Percentiles rank a stretch among this genome's conserved stretches.
These are phyloP conservation scores for Lasiodiplodia citricola DNA, from an alignment of 2,329 filamentous ascomycete species.

Conservation along the genomic window DNA sequence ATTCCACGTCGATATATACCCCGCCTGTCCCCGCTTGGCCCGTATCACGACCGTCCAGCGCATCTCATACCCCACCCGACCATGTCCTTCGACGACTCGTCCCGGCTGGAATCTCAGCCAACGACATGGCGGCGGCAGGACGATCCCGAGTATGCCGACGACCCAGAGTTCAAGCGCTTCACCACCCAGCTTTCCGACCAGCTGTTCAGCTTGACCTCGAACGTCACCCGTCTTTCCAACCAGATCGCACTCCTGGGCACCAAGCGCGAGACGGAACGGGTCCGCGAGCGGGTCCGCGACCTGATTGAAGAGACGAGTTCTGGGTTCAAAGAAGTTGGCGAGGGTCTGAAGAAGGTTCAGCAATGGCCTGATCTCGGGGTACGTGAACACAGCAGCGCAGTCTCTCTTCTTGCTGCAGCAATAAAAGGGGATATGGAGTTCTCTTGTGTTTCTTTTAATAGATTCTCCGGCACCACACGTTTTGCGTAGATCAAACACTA, in stretches of 20 bases:
- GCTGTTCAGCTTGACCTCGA: constrained; percentile 86
- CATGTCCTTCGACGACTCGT: constrained; percentile 93
- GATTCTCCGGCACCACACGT: constrained; percentile 27
- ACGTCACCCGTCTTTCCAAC: constrained; percentile 81
- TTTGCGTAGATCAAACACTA: not conserved
- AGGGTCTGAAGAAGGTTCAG: constrained; percentile 91
- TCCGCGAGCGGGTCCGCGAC: constrained; percentile 88
- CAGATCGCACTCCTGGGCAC: constrained; percentile 88
- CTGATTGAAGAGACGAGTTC: constrained; percentile 84
- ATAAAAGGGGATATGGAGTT: not conserved
- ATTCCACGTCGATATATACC: not conserved
- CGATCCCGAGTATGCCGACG: constrained; percentile 81
- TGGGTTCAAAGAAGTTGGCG: constrained; percentile 88
- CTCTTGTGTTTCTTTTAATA: not conserved
- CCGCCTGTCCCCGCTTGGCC: not conserved
- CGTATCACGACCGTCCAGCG: not conserved
- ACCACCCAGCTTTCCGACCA: constrained; percentile 85
- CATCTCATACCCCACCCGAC: constrained; percentile 22
- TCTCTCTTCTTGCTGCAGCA: not conserved
- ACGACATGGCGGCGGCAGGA: constrained; percentile 70
- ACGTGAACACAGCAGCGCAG: constrained; percentile 57
- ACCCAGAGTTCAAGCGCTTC: constrained; percentile 87
- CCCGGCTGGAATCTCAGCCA: constrained; percentile 80
- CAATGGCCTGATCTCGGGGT: constrained; percentile 72
- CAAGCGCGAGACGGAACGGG: constrained; percentile 85